Base-by-base conservation (phyloP, 1,139 yeast genomes). In the Kodamaea sp. region DNA sequence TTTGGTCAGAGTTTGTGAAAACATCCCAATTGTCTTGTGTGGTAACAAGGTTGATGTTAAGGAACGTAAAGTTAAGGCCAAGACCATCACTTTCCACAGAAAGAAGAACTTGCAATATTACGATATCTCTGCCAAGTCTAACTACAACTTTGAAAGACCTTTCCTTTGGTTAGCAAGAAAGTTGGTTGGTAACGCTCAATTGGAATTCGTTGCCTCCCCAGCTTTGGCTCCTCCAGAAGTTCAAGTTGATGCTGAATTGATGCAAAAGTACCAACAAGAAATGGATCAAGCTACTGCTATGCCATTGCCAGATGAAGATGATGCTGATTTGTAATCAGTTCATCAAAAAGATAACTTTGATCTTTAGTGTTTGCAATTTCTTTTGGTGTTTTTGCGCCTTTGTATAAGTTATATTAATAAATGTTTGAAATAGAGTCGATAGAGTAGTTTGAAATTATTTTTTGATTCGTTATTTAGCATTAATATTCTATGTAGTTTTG, bases 211-310 rank as follows among this genome's bases (percentile, higher is more conserved):
- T 57, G 97, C 95, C 57, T 86, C 98, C 48, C 98, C 98, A 57
- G 98, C 98, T 53, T 82, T 94, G 72, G 97, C 97, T 65, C 98
- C 99, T 61, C 98, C 99, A 63, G 98, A 94, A 79, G 97, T 92
- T 56, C 85, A 82, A 65, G 97, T 94, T 60, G 98, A 94, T 65
- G 86, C 88, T 57, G 92, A 83, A 58, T 81, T 92, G 75, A 88
- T 94, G 97, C 84, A 81, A 75, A 88, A 90, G 75, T 94, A 92
- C 79, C 97, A 92, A 79, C 94, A 88, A 67, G 98, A 94, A 78
- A 92, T 94, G 95, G 96, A 88, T 70, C 94, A 87, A 74, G 99
- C 98, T 62, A 89, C 97, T 55, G 96, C 97, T 55, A 79, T 92
- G 80, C 98, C 99, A 70, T 85, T 94, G 71, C 99, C 99, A 55